A percentile compares a stretch with the other conserved stretches of the same genome.
Conservation (phyloP, 306 rosid genomes). For the Castanopsis chinensis region DNA sequence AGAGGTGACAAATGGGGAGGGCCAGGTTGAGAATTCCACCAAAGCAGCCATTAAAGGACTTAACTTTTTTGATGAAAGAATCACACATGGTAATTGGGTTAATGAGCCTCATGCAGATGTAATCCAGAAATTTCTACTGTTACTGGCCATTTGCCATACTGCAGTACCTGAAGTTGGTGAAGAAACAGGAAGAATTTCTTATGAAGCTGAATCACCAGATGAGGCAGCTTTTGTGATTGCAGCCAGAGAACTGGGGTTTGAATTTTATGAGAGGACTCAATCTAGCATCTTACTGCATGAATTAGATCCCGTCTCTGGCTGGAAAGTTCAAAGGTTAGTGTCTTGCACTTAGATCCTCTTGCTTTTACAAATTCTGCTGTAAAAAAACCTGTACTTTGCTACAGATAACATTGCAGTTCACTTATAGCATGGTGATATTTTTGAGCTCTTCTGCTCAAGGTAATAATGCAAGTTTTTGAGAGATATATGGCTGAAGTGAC, state of each 20-base stretch:
- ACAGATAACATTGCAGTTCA: too few relatives aligned
- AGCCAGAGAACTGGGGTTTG: slow-evolving; percentile 94
- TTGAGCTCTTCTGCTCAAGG: not conserved
- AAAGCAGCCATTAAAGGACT: slow-evolving; percentile 63
- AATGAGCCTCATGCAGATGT: slow-evolving; percentile 60
- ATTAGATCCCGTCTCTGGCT: slow-evolving; percentile 49
- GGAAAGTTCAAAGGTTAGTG: slow-evolving; percentile 51
- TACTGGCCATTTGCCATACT: slow-evolving; percentile 84
- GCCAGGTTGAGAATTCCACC: slow-evolving; percentile 24
- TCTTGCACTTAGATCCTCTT: slow-evolving; percentile 18
- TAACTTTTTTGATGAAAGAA: slow-evolving; percentile 82
- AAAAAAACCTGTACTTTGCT: not conserved
- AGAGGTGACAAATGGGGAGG: slow-evolving; percentile 25
- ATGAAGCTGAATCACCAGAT: slow-evolving; percentile 98
- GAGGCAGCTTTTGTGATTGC: slow-evolving; percentile 98
- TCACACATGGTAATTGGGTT: slow-evolving; percentile 74
- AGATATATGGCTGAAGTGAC: not conserved
- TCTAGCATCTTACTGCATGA: slow-evolving; percentile 67
- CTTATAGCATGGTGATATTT: not conserved
- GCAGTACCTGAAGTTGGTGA: slow-evolving; percentile 90
- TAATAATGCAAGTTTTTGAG: slow-evolving; percentile 1
- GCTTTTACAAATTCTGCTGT: not conserved
- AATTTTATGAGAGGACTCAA: slow-evolving; percentile 74
- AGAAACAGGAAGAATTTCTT: slow-evolving; percentile 64
- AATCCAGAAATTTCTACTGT: slow-evolving; percentile 61